Conservation (phyloP, 2,329 filamentous ascomycete species). For the Colletotrichum sp. region DNA sequence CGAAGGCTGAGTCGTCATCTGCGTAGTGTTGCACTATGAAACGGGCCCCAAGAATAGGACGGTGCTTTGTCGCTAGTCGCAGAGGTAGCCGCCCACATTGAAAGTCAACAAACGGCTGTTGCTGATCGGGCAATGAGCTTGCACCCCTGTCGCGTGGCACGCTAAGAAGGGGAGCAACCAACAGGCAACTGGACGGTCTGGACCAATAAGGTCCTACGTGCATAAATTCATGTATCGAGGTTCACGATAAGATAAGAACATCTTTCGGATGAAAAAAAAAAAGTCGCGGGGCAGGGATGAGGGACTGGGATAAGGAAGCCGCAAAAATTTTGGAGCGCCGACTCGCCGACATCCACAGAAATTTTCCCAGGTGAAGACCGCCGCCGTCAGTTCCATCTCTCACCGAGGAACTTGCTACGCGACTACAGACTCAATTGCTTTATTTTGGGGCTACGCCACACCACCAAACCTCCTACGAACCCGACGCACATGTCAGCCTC, state of each 20-base stretch:
- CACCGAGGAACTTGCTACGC: slow-evolving; percentile 4
- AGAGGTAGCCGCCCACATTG: not conserved
- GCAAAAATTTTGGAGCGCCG: slow-evolving; percentile 15
- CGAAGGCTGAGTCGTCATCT: not conserved
- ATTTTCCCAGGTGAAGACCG: slow-evolving; percentile 20
- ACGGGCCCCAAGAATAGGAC: not conserved
- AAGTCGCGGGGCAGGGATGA: slow-evolving; percentile 17
- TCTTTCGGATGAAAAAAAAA: not conserved
- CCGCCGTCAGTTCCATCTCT: not conserved
- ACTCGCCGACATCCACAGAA: slow-evolving; percentile 11
- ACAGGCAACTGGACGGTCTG: not conserved
- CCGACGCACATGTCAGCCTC: slow-evolving; percentile 35
- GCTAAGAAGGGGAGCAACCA: slow-evolving; percentile 6
- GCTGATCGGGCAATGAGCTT: slow-evolving; percentile 22
- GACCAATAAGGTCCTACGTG: not conserved
- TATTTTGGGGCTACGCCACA: not conserved
- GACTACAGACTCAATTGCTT: not conserved
- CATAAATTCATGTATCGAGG: not conserved
- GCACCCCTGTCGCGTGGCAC: slow-evolving; percentile 9
- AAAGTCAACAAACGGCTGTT: slow-evolving; percentile 22
- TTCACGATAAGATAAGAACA: slow-evolving; percentile 2
- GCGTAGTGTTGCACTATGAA: not conserved
- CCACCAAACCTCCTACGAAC: not conserved
- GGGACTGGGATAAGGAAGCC: not conserved
- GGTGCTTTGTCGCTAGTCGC: not conserved